Evolutionary conservation across 2,329 filamentous ascomycete species (phyloP).

Genomic region (Colletotrichum phormii): DNA sequence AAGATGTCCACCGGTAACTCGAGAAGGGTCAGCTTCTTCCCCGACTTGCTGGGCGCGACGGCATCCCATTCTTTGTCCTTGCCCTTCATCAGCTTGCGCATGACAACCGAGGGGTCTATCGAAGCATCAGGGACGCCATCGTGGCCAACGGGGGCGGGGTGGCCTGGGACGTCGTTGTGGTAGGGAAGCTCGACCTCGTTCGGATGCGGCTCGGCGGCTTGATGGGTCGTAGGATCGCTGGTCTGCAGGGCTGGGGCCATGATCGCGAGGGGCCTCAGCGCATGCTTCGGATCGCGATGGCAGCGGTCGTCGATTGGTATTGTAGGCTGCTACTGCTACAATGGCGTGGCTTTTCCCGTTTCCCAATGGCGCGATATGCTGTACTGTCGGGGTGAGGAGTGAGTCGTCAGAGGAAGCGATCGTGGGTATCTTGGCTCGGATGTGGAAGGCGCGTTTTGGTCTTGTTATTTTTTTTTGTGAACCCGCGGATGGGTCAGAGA

Average conservation of each 20-base stretch:
- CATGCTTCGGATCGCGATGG: constrained; percentile 26
- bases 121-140: constrained; percentile 26
- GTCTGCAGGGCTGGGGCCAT: constrained; percentile 36
- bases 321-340: not conserved
- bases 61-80: constrained; percentile 76
- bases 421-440: not conserved
- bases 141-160: constrained; percentile 3
- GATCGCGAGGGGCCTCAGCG: constrained; percentile 22
- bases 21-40: constrained; percentile 67
- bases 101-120: constrained; percentile 38
- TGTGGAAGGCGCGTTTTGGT: constrained; percentile 4
- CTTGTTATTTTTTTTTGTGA: not conserved
- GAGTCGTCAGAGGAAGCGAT: not conserved
- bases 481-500: constrained; percentile 3
- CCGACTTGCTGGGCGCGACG: constrained; percentile 55
- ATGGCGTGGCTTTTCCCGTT: not conserved
- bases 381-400: not conserved
- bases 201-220: constrained; percentile 30
- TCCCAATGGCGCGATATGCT: not conserved
- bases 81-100: constrained; percentile 61
- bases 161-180: constrained; percentile 8
- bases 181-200: constrained; percentile 16
- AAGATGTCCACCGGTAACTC: constrained; percentile 84
- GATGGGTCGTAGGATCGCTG: constrained; percentile 27
- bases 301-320: not conserved